Evolutionary conservation across 352 stramenopile genomes (phyloP).

Genomic region (Globisporangium camurandrum): DNA sequence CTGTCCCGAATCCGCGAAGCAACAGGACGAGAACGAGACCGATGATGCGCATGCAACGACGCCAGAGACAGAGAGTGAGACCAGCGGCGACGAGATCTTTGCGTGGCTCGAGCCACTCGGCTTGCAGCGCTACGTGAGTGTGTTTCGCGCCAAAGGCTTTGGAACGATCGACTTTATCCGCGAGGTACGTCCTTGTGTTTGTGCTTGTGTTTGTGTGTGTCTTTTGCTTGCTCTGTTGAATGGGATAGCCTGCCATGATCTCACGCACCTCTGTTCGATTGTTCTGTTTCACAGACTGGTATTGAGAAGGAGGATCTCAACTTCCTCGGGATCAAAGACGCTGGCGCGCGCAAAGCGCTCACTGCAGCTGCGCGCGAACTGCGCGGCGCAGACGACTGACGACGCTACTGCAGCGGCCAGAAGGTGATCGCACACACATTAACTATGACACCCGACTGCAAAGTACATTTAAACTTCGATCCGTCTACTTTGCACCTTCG

Average conservation of each 20-base stretch:
- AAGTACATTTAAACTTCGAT: background rate
- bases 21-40: background rate
- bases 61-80: conserved; percentile 12
- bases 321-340: conserved; percentile 76
- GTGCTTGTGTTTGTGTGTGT: background rate
- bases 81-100: conserved; percentile 58
- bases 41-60: background rate
- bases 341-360: conserved; percentile 47
- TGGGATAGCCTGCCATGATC: background rate
- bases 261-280: background rate
- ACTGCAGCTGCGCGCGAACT: conserved; percentile 47
- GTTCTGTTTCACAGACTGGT: conserved; percentile 40
- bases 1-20: background rate
- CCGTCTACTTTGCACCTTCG: background rate
- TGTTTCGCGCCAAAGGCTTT: conserved; percentile 77
- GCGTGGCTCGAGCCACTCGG: conserved; percentile 61
- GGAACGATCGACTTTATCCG: conserved; percentile 76
- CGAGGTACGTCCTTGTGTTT: conserved; percentile 36
- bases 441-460: too few species aligned
- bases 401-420: too few species aligned
- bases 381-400: conserved; percentile 36
- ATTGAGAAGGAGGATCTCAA: conserved; percentile 84
- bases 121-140: conserved; percentile 45
- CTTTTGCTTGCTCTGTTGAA: background rate
- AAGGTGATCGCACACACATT: too few species aligned